Conservation (phyloP, 1,284 basidiomycete species). For the Papiliotrema laurentii region DNA sequence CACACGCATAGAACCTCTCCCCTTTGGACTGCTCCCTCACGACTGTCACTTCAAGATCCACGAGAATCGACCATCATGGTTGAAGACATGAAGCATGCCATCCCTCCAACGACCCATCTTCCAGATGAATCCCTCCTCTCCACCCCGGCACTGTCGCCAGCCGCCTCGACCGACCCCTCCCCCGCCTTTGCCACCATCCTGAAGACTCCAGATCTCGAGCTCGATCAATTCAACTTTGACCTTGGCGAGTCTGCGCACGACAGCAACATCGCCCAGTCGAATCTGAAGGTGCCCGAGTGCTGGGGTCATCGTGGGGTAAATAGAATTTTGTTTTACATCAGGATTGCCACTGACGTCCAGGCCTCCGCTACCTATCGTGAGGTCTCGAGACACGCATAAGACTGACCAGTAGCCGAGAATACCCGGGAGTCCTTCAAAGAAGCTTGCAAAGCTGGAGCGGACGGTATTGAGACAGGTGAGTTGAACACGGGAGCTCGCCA, state of each 20-base stretch:
- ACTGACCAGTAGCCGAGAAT: conserved; percentile 61
- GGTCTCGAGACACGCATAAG: conserved; percentile 6
- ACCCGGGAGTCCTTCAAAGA: conserved; percentile 87
- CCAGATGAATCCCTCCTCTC: too few species aligned
- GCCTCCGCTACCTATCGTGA: conserved; percentile 71
- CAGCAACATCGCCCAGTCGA: too few species aligned
- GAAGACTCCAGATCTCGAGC: background rate
- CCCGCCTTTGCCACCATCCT: conserved; percentile 6
- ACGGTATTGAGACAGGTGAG: conserved; percentile 82
- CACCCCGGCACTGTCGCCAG: conserved; percentile 4
- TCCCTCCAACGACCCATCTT: too few species aligned
- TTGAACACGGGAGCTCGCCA: background rate
- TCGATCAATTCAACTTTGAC: conserved; percentile 3
- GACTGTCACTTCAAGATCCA: too few species aligned
- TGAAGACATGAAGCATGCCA: too few species aligned
- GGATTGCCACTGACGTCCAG: conserved; percentile 48
- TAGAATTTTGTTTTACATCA: conserved; percentile 23
- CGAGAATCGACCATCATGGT: too few species aligned
- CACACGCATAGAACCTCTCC: too few species aligned
- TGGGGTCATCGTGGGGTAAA: conserved; percentile 93
- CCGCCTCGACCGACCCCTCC: conserved; percentile 1
- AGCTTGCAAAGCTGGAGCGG: conserved; percentile 86
- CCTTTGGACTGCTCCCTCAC: too few species aligned
- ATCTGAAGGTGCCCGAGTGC: conserved; percentile 57
- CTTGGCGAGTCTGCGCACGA: background rate